A percentile compares a stretch with the other conserved stretches of the same genome.
These are phyloP conservation scores for Hyaloperonospora brassicae DNA, from an alignment of 352 stramenopile species.

Conservation along the genomic window DNA sequence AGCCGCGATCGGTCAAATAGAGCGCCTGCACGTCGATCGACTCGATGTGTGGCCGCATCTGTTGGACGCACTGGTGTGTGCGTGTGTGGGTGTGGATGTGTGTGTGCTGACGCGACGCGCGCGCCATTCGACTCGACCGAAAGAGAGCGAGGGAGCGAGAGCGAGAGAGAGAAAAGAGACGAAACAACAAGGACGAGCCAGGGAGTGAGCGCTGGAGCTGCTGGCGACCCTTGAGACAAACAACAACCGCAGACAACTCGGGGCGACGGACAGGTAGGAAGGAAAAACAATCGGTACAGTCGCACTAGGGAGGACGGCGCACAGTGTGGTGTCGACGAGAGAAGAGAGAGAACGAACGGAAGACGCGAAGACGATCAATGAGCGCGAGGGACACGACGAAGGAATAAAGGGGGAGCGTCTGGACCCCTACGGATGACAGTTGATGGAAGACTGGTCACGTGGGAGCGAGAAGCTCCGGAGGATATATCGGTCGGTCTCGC, in stretches of 20 bases:
- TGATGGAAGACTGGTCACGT: slow-evolving; percentile 21
- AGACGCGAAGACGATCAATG: slow-evolving; percentile 25
- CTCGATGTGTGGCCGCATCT: slow-evolving; percentile 23
- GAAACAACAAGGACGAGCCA: slow-evolving; percentile 18
- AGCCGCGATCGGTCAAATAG: slow-evolving; percentile 69
- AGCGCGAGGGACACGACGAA: slow-evolving; percentile 20
- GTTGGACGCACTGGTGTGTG: slow-evolving; percentile 27
- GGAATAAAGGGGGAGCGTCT: slow-evolving; percentile 2
- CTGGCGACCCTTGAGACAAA: slow-evolving; percentile 5
- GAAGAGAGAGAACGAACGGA: slow-evolving; percentile 7
- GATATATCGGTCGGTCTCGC: neutral
- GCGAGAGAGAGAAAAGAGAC: neutral
- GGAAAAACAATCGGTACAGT: slow-evolving; percentile 19
- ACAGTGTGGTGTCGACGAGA: slow-evolving; percentile 11
- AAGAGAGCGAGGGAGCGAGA: slow-evolving; percentile 13
- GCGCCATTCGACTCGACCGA: slow-evolving; percentile 24
- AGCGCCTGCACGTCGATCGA: slow-evolving; percentile 11
- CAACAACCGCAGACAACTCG: slow-evolving; percentile 20
- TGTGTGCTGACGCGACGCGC: slow-evolving; percentile 13
- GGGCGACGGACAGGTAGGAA: slow-evolving; percentile 25
- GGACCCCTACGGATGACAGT: slow-evolving; percentile 6
- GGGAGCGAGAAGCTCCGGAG: slow-evolving; percentile 3
- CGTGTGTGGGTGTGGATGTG: slow-evolving; percentile 11
- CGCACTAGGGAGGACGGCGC: slow-evolving; percentile 24
- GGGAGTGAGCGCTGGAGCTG: slow-evolving; percentile 11